These are phyloP conservation scores for Sarocladium brachiariae DNA, from an alignment of 2,329 filamentous ascomycete genomes.

Conservation along the genomic window DNA sequence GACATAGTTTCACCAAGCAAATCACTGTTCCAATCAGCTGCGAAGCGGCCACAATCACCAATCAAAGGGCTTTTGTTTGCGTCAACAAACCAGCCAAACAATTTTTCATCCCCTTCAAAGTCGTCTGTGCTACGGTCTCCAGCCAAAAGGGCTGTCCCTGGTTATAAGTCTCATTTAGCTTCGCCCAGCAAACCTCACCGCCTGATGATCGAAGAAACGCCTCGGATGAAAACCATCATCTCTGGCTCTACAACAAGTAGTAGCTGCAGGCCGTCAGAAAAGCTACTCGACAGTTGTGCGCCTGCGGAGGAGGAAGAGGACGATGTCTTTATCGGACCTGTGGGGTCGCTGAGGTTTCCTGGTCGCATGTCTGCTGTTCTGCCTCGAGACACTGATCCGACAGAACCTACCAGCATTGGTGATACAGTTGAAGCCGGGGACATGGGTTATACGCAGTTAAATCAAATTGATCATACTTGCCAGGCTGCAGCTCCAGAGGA, in stretches of 20 bases:
- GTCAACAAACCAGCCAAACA: conserved; percentile 19
- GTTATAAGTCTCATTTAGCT: conserved; percentile 26
- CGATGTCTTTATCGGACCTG: conserved; percentile 25
- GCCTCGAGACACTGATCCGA: conserved; percentile 35
- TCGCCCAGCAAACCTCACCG: conserved; percentile 16
- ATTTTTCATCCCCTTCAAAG: conserved; percentile 35
- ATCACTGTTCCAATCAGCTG: conserved; percentile 41
- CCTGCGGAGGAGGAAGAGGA: conserved; percentile 9
- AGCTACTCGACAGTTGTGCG: conserved; percentile 23
- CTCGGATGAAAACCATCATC: conserved; percentile 31
- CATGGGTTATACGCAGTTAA: too few species aligned
- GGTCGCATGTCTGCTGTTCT: conserved; percentile 39
- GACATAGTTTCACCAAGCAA: conserved; percentile 29
- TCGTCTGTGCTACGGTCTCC: conserved; percentile 44
- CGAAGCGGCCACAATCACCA: conserved; percentile 42
- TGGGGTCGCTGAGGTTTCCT: conserved; percentile 32
- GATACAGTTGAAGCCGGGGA: too few species aligned
- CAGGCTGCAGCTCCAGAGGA: too few species aligned
- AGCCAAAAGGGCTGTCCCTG: conserved; percentile 37
- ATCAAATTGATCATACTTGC: too few species aligned
- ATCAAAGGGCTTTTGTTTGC: conserved; percentile 30
- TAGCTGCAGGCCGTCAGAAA: conserved; percentile 26
- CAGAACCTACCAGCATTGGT: conserved; percentile 23
- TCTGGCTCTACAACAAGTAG: conserved; percentile 23
- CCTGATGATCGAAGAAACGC: conserved; percentile 20